Evolutionary conservation across 2,329 filamentous ascomycete genomes (phyloP).

Genomic region (Daldinia sp.): DNA sequence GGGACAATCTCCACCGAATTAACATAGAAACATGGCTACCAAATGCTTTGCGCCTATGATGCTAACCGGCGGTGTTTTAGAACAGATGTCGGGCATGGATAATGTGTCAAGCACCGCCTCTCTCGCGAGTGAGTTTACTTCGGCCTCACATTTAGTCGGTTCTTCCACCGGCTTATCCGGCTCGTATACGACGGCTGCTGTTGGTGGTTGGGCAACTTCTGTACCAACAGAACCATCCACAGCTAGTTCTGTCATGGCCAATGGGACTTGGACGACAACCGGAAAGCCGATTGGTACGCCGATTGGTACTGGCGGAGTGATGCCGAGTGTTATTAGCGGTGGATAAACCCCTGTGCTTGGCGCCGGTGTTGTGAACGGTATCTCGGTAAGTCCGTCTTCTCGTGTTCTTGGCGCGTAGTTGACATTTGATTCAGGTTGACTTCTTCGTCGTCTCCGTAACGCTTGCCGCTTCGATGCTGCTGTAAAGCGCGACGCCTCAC

Average conservation of each 20-base stretch:
- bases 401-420: conserved; percentile 8
- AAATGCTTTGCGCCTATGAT: conserved; percentile 38
- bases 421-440: conserved; percentile 33
- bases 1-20: neutral
- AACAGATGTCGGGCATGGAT: conserved; percentile 35
- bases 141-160: conserved; percentile 1
- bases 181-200: conserved; percentile 5
- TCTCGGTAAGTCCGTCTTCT: conserved; percentile 40
- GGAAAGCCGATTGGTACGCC: conserved; percentile 34
- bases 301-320: conserved; percentile 31
- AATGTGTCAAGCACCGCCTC: conserved; percentile 13
- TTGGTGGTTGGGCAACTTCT: conserved; percentile 16
- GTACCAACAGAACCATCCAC: conserved; percentile 19
- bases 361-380: conserved; percentile 23
- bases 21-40: conserved; percentile 36
- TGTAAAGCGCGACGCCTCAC: conserved; percentile 22
- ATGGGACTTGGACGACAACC: conserved; percentile 14
- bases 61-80: conserved; percentile 36
- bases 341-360: conserved; percentile 33
- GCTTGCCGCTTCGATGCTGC: conserved; percentile 35
- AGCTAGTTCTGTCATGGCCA: conserved; percentile 14
- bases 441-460: conserved; percentile 38
- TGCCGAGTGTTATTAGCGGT: conserved; percentile 32
- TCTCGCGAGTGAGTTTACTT: conserved; percentile 8
- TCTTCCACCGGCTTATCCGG: conserved; percentile 13